These are phyloP conservation scores for Pilaira anomala DNA, from an alignment of 192 early-diverging fungal genomes.

Conservation along the genomic window DNA sequence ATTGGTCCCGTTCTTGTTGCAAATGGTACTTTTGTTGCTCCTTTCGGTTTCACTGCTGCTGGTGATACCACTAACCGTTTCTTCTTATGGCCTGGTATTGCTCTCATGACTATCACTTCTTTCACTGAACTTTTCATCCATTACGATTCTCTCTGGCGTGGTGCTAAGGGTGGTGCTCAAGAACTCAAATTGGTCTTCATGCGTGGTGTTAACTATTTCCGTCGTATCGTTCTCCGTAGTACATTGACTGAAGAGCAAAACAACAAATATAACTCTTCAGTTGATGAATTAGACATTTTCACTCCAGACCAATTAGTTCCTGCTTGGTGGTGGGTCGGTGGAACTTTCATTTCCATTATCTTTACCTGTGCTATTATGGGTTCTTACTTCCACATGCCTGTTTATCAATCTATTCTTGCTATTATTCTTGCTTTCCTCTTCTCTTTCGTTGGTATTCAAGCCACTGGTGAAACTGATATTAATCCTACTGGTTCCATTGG, in stretches of 20 bases:
- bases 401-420: conserved; percentile 57
- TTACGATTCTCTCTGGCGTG: conserved; percentile 40
- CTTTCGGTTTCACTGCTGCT: conserved; percentile 31
- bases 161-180: conserved; percentile 31
- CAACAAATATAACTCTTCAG: conserved; percentile 5
- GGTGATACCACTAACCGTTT: conserved; percentile 54
- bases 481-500: conserved; percentile 61
- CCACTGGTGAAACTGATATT: conserved; percentile 65
- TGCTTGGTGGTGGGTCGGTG: conserved; percentile 49
- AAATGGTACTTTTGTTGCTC: conserved; percentile 33
- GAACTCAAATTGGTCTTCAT: not conserved
- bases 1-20: conserved; percentile 54
- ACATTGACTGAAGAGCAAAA: conserved; percentile 17
- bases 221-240: conserved; percentile 5
- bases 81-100: conserved; percentile 70
- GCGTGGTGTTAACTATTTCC: conserved; percentile 15
- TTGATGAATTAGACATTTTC: conserved; percentile 39
- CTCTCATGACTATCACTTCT: conserved; percentile 59
- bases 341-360: conserved; percentile 47
- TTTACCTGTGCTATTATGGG: conserved; percentile 56
- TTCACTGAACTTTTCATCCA: conserved; percentile 56
- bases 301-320: conserved; percentile 50
- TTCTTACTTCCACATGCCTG: conserved; percentile 50
- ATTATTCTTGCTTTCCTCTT: conserved; percentile 63
- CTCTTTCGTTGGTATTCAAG: conserved; percentile 61